A percentile compares a stretch with the other conserved stretches of the same genome.
Conservation (phyloP, 2,329 filamentous ascomycete genomes). For the Aspergillus quadricinctus region DNA sequence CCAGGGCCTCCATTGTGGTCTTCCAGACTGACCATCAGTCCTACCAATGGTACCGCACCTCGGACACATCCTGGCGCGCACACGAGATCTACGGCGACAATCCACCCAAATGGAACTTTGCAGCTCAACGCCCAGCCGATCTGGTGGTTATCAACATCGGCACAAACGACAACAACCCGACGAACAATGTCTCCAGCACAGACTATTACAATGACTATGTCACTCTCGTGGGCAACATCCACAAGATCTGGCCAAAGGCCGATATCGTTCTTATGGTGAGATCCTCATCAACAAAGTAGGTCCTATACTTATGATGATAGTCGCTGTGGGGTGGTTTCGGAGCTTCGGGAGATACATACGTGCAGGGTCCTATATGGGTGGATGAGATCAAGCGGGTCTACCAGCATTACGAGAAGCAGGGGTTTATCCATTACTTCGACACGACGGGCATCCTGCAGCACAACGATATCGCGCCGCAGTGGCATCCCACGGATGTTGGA, state of each 20-base stretch:
- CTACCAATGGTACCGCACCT: constrained; percentile 56
- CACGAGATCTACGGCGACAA: constrained; percentile 35
- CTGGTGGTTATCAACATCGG: constrained; percentile 45
- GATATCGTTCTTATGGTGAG: constrained; percentile 39
- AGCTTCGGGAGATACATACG: constrained; percentile 48
- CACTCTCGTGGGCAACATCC: constrained; percentile 37
- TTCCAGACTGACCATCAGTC: constrained; percentile 13
- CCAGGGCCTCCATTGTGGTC: not conserved
- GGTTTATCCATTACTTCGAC: constrained; percentile 46
- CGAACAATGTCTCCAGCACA: constrained; percentile 35
- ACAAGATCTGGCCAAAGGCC: constrained; percentile 37
- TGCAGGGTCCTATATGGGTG: constrained; percentile 45
- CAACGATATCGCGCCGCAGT: constrained; percentile 56
- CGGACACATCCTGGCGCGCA: constrained; percentile 49
- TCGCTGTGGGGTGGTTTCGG: constrained; percentile 53
- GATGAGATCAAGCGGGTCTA: constrained; percentile 45
- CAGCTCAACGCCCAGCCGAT: constrained; percentile 27
- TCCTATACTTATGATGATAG: constrained; percentile 22
- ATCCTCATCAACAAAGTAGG: not conserved
- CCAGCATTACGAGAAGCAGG: constrained; percentile 3
- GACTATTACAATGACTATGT: constrained; percentile 39
- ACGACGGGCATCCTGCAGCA: constrained; percentile 58
- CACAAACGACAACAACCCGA: constrained; percentile 42
- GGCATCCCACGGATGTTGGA: constrained; percentile 57
- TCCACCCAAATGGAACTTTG: constrained; percentile 24